Base-by-base conservation (phyloP, 441 rosid genomes). In the Jatropha podagrica region DNA sequence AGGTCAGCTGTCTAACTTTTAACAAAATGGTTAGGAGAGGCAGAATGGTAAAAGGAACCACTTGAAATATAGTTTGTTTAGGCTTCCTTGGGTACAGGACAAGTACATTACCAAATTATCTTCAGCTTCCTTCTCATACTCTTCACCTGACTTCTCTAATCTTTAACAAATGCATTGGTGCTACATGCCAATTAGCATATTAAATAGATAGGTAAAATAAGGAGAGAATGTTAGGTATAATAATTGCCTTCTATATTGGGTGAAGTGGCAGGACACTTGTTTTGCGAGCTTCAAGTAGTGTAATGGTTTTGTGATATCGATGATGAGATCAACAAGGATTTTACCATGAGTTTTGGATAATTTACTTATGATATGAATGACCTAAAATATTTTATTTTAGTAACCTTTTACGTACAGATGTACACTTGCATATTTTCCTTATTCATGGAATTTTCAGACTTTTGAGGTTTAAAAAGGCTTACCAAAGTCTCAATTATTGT, bases 381-480 rank as follows among this genome's bases (percentile, higher is more conserved):
- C 32, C 51, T 48, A 62, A 32, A 59, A 10, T 0, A 9, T n/a
- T 68, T 49, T 14, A 48, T 26, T 42, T 44, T 42, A 51, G 8
- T 5, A 42, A 14, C 74, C 7, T 46, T 60, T 17, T 18, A 20
- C 38, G 41, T 7, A 46, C 7, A 1, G 8, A 59, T 23, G 1
- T 18, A 59, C 38, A 59, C 37, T 59, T 23, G 32, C 7, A 26
- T 59, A 38, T 68, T 62, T 58, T 58, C 41, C 48, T 60, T 20
- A 6, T 72, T 40, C 58, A 20, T 71, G 72, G 65, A 17, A 49
- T 11, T 32, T 65, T 44, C 0, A 38, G 41, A 32, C n/a, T 7
- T 68, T 52, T 70, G 66, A 76, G 78, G 56, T 17, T 44, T 13
- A 68, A 52, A 68, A 69, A 61, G 75, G 77, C 62, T 78, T 75